Evolutionary conservation across 2,329 filamentous ascomycete genomes (phyloP).

Genomic region (Pseudogymnoascus sp.): DNA sequence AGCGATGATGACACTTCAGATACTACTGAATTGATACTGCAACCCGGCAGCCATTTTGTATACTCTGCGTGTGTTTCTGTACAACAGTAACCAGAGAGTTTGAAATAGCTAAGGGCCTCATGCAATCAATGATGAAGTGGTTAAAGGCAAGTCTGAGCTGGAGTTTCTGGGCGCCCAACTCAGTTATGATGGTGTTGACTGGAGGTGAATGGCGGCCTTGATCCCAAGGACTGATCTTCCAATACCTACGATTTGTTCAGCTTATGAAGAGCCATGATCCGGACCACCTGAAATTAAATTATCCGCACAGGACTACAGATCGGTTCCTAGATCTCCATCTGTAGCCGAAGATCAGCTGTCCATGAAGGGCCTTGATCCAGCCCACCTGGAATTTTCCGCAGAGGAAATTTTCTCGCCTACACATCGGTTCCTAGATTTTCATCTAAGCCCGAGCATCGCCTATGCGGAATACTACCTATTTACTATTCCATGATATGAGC

Average conservation of each 20-base stretch:
- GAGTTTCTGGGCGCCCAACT: neutral
- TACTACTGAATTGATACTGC: conserved; percentile 58
- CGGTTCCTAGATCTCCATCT: neutral
- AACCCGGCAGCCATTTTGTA: conserved; percentile 22
- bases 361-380: neutral
- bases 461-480: neutral
- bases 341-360: neutral
- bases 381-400: neutral
- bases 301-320: neutral
- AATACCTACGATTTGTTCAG: neutral
- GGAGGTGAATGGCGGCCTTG: neutral
- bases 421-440: neutral
- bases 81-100: conserved; percentile 28
- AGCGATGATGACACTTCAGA: conserved; percentile 64
- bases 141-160: conserved; percentile 63
- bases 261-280: neutral
- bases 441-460: neutral
- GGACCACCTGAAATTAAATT: neutral
- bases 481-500: neutral
- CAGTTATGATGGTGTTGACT: neutral
- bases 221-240: neutral
- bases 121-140: conserved; percentile 26
- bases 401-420: neutral
- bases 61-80: conserved; percentile 41
- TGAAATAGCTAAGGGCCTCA: conserved; percentile 12